A percentile compares a stretch with the other conserved stretches of the same genome.
These are phyloP conservation scores for Gossypium lobatum DNA, from an alignment of 441 rosid genomes.

Conservation along the genomic window DNA sequence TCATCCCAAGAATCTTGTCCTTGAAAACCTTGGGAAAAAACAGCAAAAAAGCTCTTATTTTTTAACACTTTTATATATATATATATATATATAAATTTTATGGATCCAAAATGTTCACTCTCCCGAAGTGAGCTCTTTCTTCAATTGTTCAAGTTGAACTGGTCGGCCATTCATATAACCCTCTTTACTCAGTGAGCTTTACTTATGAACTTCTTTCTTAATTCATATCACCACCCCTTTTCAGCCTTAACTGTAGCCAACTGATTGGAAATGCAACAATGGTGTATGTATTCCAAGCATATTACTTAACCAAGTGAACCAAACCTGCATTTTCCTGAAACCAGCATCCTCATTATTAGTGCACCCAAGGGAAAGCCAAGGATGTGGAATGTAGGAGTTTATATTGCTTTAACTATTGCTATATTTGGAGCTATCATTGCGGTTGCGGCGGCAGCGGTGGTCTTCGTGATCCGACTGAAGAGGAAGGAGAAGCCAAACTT, in stretches of 20 bases:
- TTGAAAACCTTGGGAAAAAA: no score
- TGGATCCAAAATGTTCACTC: conserved; percentile 53
- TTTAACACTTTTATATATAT: not conserved
- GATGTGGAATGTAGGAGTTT: conserved; percentile 53
- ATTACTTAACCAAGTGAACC: conserved; percentile 27
- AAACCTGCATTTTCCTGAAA: conserved; percentile 25
- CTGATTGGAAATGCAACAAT: no score
- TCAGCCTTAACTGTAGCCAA: no score
- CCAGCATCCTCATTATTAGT: conserved; percentile 23
- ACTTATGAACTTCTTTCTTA: conserved; percentile 18
- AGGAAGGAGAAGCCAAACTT: conserved; percentile 28
- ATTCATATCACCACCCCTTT: no score
- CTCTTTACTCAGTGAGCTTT: conserved; percentile 24
- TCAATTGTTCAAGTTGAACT: conserved; percentile 15
- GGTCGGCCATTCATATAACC: conserved; percentile 30
- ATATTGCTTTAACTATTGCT: conserved; percentile 45
- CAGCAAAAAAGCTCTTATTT: conserved; percentile 8
- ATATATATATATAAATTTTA: conserved; percentile 9
- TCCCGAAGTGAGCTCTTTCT: conserved; percentile 22
- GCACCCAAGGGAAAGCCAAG: conserved; percentile 31
- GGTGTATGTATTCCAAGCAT: no score
- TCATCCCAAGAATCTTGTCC: conserved; percentile 22
- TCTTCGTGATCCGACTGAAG: conserved; percentile 38
- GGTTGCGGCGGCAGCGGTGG: conserved; percentile 36
- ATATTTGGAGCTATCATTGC: conserved; percentile 47